Evolutionary conservation across 2,329 filamentous ascomycete species (phyloP).

Genomic region (Pestalotiopsis sp.): DNA sequence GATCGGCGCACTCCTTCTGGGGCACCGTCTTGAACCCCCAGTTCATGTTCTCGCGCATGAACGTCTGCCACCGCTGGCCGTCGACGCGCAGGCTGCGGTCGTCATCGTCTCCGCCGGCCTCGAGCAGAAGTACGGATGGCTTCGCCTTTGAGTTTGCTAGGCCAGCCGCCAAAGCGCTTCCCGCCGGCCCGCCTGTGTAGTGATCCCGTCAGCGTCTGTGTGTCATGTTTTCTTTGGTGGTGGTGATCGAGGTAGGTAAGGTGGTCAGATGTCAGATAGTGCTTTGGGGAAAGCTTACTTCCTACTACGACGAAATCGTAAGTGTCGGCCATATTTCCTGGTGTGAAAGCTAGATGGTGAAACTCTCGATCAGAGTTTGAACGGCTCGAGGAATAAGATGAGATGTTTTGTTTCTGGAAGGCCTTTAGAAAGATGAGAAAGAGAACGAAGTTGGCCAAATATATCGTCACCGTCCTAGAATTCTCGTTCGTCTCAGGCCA

Average conservation of each 20-base stretch:
- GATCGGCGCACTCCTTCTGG: conserved; percentile 44
- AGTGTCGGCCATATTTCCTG: conserved; percentile 18
- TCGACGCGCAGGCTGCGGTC: conserved; percentile 49
- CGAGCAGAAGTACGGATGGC: conserved; percentile 61
- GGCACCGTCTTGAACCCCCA: conserved; percentile 55
- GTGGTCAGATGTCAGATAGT: neutral
- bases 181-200: conserved; percentile 58
- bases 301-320: conserved; percentile 40
- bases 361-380: neutral
- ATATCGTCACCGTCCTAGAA: neutral
- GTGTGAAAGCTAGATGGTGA: neutral
- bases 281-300: conserved; percentile 24
- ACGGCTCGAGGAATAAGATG: neutral
- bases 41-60: conserved; percentile 50
- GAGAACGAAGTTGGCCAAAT: neutral
- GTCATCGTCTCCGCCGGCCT: conserved; percentile 58
- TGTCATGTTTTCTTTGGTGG: neutral
- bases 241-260: neutral
- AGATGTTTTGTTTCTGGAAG: neutral
- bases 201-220: neutral
- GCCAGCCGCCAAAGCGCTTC: conserved; percentile 55
- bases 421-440: neutral
- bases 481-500: neutral
- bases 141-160: conserved; percentile 49
- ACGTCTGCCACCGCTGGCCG: conserved; percentile 59